Conservation (phyloP, 2,329 filamentous ascomycete species). For the Tolypocladium ophioglossoides region DNA sequence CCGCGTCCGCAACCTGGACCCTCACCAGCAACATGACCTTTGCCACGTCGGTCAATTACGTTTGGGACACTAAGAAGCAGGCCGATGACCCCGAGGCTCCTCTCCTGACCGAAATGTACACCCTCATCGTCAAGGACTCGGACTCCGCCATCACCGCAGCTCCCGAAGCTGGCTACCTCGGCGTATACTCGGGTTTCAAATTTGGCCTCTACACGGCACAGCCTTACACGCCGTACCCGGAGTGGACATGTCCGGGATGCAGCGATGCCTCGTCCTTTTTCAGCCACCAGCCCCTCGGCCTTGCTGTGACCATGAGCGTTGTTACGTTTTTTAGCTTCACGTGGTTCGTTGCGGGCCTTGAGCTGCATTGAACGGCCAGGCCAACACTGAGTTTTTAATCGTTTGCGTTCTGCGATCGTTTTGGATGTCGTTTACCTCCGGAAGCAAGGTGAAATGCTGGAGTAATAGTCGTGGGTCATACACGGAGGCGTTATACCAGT, state of each 20-base stretch:
- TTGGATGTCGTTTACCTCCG: not conserved
- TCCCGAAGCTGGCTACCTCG: constrained; percentile 45
- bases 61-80: constrained; percentile 48
- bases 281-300: constrained; percentile 35
- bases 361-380: constrained; percentile 16
- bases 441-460: not conserved
- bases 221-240: constrained; percentile 37
- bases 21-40: constrained; percentile 55
- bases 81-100: constrained; percentile 32
- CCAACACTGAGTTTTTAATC: not conserved
- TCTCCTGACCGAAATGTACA: constrained; percentile 45
- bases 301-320: constrained; percentile 42
- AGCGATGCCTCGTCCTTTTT: constrained; percentile 37
- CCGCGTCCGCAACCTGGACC: constrained; percentile 43
- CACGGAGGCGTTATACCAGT: not conserved
- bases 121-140: constrained; percentile 51
- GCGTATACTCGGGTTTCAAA: constrained; percentile 33
- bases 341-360: constrained; percentile 49
- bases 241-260: constrained; percentile 49
- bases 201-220: constrained; percentile 49
- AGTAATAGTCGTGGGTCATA: not conserved
- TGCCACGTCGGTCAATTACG: constrained; percentile 36
- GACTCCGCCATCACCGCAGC: constrained; percentile 38
- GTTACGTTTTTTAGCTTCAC: constrained; percentile 51
- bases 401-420: not conserved